Base-by-base conservation (phyloP, 1,284 basidiomycete genomes). In the Phellopilus nigrolimitatus region DNA sequence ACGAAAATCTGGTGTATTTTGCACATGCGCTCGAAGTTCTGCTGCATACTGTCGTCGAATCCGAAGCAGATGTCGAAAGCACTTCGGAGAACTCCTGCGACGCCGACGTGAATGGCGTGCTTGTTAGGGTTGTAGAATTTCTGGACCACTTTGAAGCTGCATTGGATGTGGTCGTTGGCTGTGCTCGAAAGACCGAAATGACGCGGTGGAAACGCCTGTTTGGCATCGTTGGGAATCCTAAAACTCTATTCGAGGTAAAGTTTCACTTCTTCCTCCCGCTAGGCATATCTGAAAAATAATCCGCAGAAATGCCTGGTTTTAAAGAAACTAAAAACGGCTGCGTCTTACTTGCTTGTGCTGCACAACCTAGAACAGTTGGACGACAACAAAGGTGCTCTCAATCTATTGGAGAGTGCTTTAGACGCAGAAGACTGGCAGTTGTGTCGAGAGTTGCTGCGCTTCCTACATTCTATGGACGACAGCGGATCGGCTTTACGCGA, bases 151-250 rank as follows among this genome's bases (percentile, higher is more conserved):
- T 98, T 64, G 87, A 92, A 53, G 85, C 82, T 47, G 80, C 88
- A 3, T 71, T 98, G 48, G 91, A 97, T 55, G 94, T 99, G 3
- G 91, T 99, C 1, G 95, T 98, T 6, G 86, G 90, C 4, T 98
- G 95, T 63, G 97, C 97, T 6, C 77, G 97, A 43, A 99, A 99
- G 72, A 99, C 94, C 3, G 97, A 99, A 68, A 82, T 95, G 61
- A 86, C 90, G 4, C 73, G 90, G 41, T 99, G 97, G 97, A 78
- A 78, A 30, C 78, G 85, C 53, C 71, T 99, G 21, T 99, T 99
- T 64, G 83, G 82, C 51, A 78, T 91, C 13, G 94, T 97, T 3
- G 97, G 97, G 1, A 86, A 84, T 59, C 95, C 97, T 0, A 84
- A 91, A 60, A 73, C 78, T 1, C 72, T 99, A n/a, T 97, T 97